Percentiles rank a stretch among this genome's conserved stretches.
Evolutionary conservation across 1,284 basidiomycete genomes (phyloP).

Genomic region (Vanrija pseudolonga): DNA sequence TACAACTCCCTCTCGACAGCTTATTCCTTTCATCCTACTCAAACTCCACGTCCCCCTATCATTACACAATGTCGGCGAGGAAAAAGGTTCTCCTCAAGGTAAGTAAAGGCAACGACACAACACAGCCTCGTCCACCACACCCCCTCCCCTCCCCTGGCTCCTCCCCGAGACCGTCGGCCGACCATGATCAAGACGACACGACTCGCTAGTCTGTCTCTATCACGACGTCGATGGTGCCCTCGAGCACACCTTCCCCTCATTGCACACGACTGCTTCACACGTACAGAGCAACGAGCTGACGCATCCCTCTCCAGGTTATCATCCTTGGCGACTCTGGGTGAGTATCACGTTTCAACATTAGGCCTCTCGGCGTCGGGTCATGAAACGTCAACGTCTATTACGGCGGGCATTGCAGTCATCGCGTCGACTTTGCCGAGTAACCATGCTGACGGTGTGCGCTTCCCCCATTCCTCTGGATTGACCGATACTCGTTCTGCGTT

Average conservation of each 20-base stretch:
- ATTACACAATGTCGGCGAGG: constrained; percentile 51
- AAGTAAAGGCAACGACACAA: constrained; percentile 12
- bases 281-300: not conserved
- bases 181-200: not conserved
- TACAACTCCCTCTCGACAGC: too few species aligned
- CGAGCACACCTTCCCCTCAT: not conserved
- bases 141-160: not conserved
- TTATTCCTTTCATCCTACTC: not conserved
- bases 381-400: too few species aligned
- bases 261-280: not conserved
- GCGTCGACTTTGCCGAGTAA: too few species aligned
- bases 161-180: not conserved
- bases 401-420: too few species aligned
- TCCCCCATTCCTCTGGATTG: not conserved
- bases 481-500: not conserved
- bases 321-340: constrained; percentile 97
- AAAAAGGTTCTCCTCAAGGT: constrained; percentile 91
- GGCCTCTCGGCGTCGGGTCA: not conserved
- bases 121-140: not conserved
- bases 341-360: constrained; percentile 43
- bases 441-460: too few species aligned
- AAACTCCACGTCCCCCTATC: not conserved
- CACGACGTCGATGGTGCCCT: not conserved
- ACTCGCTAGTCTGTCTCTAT: not conserved
- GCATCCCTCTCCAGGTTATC: constrained; percentile 66